phyloP scores from a whole-genome alignment of 768 basidiomycete genomes.

The Boletus rex-veris region DNA sequence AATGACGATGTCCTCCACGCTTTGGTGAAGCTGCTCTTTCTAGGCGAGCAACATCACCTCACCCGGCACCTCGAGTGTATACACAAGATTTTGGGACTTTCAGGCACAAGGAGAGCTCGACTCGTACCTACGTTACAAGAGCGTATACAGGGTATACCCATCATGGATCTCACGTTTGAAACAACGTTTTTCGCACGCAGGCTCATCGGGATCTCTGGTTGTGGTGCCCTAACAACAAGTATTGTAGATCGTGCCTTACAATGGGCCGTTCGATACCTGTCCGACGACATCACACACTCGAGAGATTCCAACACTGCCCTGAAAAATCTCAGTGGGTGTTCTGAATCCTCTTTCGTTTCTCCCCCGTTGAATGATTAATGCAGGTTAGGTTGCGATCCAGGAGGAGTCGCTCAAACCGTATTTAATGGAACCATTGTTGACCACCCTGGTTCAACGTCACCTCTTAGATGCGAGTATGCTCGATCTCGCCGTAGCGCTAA shows the following conservation, averaged over 20 bases:
- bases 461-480: too few relatives aligned
- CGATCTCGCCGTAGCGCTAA: slow-evolving; percentile 33
- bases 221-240: slow-evolving; percentile 23
- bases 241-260: slow-evolving; percentile 48
- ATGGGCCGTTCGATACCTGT: slow-evolving; percentile 49
- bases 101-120: too few relatives aligned
- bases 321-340: slow-evolving; percentile 39
- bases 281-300: slow-evolving; percentile 29
- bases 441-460: too few relatives aligned
- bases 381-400: slow-evolving; percentile 12
- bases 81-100: too few relatives aligned
- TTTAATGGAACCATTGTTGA: slow-evolving; percentile 59
- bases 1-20: too few relatives aligned
- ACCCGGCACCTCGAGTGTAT: too few relatives aligned
- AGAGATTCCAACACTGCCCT: slow-evolving; percentile 24
- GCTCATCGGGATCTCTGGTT: slow-evolving; percentile 22
- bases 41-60: too few relatives aligned
- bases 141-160: too few relatives aligned
- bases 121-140: too few relatives aligned
- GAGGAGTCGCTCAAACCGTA: slow-evolving; percentile 42
- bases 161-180: too few relatives aligned
- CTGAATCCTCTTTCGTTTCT: not conserved
- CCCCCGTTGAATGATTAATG: not conserved
- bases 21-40: too few relatives aligned
- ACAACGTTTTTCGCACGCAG: slow-evolving; percentile 34